Percentiles rank a stretch among this genome's conserved stretches.
These are phyloP conservation scores for Cystobasidium sp. DNA, from an alignment of 1,284 basidiomycete genomes.

Conservation along the genomic window DNA sequence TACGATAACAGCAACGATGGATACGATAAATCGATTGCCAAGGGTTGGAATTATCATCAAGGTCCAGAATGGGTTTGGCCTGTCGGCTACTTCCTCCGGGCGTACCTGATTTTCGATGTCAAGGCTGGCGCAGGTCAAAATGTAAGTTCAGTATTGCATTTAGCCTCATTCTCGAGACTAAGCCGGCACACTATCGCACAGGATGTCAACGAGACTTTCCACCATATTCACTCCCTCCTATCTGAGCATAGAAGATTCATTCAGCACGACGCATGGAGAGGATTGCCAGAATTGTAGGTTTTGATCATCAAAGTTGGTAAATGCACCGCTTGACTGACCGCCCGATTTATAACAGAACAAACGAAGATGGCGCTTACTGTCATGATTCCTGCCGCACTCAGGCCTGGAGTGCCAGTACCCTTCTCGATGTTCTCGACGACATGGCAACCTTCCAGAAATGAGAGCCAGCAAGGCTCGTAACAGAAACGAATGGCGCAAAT, in stretches of 20 bases:
- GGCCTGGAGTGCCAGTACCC: constrained; percentile 87
- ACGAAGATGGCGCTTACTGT: constrained; percentile 71
- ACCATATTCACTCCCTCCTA: constrained; percentile 75
- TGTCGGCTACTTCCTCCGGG: constrained; percentile 86
- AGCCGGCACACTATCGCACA: not conserved
- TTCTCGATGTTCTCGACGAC: constrained; percentile 81
- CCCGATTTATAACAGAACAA: constrained; percentile 45
- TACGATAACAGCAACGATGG: constrained; percentile 93
- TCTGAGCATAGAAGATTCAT: constrained; percentile 74
- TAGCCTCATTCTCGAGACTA: not conserved
- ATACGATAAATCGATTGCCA: constrained; percentile 76
- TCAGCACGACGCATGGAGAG: constrained; percentile 80
- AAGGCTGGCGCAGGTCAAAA: constrained; percentile 66
- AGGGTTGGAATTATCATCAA: constrained; percentile 77
- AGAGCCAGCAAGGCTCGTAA: not conserved
- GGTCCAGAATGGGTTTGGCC: constrained; percentile 61
- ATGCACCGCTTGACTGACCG: not conserved
- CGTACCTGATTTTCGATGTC: constrained; percentile 83
- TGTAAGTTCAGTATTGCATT: constrained; percentile 60
- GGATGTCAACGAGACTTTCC: constrained; percentile 73
- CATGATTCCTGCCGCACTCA: constrained; percentile 86
- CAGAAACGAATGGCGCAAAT: no score
- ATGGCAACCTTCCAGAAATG: constrained; percentile 56
- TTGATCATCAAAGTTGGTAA: not conserved
- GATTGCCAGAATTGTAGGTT: constrained; percentile 75